A percentile compares a stretch with the other conserved stretches of the same genome.
Evolutionary conservation across 1,139 yeast genomes (phyloP).

Genomic region (Debaryomyces robertsiae): DNA sequence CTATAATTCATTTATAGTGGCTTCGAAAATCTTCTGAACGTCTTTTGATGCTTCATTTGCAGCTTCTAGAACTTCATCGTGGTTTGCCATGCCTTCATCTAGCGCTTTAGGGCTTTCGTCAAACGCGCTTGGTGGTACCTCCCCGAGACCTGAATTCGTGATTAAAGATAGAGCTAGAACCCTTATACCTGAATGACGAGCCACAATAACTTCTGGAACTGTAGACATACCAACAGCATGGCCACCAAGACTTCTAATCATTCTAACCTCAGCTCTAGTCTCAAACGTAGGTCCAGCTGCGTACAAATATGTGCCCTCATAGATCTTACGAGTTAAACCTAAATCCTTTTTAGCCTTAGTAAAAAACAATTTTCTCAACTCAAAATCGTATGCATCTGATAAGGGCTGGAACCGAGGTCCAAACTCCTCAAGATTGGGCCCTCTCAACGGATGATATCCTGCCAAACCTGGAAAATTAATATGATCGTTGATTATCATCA

Average conservation of each 20-base stretch:
- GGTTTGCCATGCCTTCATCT: conserved; percentile 82
- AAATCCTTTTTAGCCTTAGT: conserved; percentile 53
- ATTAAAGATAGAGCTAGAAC: conserved; percentile 85
- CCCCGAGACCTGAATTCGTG: conserved; percentile 79
- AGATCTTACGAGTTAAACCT: conserved; percentile 58
- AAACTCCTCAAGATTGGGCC: conserved; percentile 75
- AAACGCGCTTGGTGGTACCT: conserved; percentile 73
- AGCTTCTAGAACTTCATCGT: conserved; percentile 82
- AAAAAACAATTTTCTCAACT: conserved; percentile 61
- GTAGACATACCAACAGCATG: conserved; percentile 99
- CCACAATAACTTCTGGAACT: conserved; percentile 92
- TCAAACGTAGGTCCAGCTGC: conserved; percentile 96
- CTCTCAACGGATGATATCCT: conserved; percentile 85
- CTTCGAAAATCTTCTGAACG: conserved; percentile 69
- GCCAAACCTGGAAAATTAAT: conserved; percentile 88
- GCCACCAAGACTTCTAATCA: conserved; percentile 73
- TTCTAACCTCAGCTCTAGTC: conserved; percentile 87
- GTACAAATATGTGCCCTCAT: conserved; percentile 85
- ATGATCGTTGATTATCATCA: conserved; percentile 89
- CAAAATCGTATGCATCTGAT: conserved; percentile 85
- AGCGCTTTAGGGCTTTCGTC: conserved; percentile 56
- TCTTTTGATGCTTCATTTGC: conserved; percentile 82
- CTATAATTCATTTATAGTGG: conserved; percentile 55
- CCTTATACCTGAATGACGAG: conserved; percentile 81
- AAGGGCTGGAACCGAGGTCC: conserved; percentile 90